A percentile compares a stretch with the other conserved stretches of the same genome.
phyloP scores from a whole-genome alignment of 495 filamentous ascomycete genomes.

The Annulohypoxylon stygium region DNA sequence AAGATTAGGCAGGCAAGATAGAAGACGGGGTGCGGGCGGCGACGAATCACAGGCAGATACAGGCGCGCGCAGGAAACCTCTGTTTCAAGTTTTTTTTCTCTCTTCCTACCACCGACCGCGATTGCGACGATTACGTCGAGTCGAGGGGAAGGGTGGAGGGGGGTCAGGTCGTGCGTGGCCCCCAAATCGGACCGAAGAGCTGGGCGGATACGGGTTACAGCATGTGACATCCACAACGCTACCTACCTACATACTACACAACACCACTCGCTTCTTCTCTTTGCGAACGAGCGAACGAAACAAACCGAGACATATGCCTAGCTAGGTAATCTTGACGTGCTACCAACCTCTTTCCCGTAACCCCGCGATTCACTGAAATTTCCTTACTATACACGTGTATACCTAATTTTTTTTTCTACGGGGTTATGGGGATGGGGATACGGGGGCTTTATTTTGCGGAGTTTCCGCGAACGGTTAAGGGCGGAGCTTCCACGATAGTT shows the following conservation, averaged over 20 bases:
- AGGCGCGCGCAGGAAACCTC: background rate
- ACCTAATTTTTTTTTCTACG: background rate
- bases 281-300: background rate
- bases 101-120: background rate
- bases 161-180: background rate
- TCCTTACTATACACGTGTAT: background rate
- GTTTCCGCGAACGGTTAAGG: conserved; percentile 8
- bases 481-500: conserved; percentile 3
- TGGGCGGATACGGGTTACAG: conserved; percentile 18
- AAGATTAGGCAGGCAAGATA: conserved; percentile 18
- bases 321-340: background rate
- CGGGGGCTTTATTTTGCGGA: conserved; percentile 1
- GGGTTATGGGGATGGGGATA: too few relatives aligned
- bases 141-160: background rate
- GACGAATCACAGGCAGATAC: conserved; percentile 21
- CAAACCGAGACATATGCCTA: conserved; percentile 3
- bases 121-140: conserved; percentile 5
- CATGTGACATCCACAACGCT: conserved; percentile 29
- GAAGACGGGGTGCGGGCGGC: background rate
- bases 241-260: too few relatives aligned
- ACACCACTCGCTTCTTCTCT: too few relatives aligned
- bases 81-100: conserved; percentile 15
- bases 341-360: background rate
- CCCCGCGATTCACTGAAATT: conserved; percentile 3
- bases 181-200: conserved; percentile 28